Conservation (phyloP, 768 basidiomycete genomes). For the Multifurca ochricompacta region DNA sequence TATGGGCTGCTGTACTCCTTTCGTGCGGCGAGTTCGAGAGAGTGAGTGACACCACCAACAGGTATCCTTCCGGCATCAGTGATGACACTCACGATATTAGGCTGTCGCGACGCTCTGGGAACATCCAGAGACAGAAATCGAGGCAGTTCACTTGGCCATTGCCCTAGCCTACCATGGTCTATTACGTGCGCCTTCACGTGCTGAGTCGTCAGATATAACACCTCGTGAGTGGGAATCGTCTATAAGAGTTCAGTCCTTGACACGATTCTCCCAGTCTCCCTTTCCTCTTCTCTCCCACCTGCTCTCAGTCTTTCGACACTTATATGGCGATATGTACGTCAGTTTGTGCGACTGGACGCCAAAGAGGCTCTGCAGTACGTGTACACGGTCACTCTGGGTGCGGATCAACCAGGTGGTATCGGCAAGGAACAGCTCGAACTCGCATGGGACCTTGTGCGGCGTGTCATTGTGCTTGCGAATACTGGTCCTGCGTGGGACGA, state of each 20-base stretch:
- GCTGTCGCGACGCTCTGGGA: constrained; percentile 89
- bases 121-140: constrained; percentile 78
- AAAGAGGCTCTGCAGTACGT: constrained; percentile 93
- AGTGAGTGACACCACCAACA: constrained; percentile 37
- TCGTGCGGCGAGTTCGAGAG: constrained; percentile 94
- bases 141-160: constrained; percentile 91
- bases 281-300: constrained; percentile 60
- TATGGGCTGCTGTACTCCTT: constrained; percentile 78
- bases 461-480: constrained; percentile 73
- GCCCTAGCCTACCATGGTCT: constrained; percentile 91
- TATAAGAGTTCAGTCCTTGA: background rate
- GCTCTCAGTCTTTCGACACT: constrained; percentile 76
- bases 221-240: constrained; percentile 45
- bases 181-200: constrained; percentile 70
- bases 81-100: constrained; percentile 32
- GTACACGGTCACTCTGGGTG: constrained; percentile 71
- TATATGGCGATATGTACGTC: constrained; percentile 88
- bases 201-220: constrained; percentile 78
- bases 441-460: constrained; percentile 72
- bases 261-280: constrained; percentile 42
- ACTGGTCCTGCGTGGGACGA: constrained; percentile 83
- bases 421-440: constrained; percentile 81
- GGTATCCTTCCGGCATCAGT: background rate
- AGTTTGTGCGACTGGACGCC: constrained; percentile 88
- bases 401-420: constrained; percentile 60